Base-by-base conservation (phyloP, 352 stramenopile species). In the Globisporangium carolinianum region DNA sequence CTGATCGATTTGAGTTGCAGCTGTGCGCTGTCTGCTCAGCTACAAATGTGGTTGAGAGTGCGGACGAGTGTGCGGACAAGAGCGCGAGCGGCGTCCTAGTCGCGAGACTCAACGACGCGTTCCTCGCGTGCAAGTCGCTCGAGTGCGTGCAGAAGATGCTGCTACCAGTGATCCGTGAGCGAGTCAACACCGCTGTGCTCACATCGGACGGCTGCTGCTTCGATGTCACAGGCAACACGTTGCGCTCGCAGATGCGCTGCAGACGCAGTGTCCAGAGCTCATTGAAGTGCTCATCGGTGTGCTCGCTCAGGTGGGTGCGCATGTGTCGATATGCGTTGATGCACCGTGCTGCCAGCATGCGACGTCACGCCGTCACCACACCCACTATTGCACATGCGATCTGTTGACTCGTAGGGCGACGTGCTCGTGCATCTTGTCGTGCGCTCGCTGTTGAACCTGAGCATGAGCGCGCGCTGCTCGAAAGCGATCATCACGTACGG, bases 391-490 rank as follows among this genome's bases (percentile, higher is more conserved):
- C 11, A 47, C n/a, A 17, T 6, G 14, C 11, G 42, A 47, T 47
- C 12, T 47, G 42, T 47, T 47, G 42, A 47, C n/a, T 15, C 24
- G 24, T 57, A 68, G 61, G 61, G 57, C 4, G 52, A 57, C 15
- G 18, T 46, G 42, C 65, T 68, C n/a, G 57, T 56, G n/a, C 65
- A 72, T 37, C 39, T 69, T 5, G 41, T 52, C 17, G 32, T 65
- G 5, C 57, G 48, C 0, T 10, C 53, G 17, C 51, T 72, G 17
- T 24, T 65, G 32, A 55, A 72, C 37, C 14, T 72, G 42, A 68
- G 61, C 54, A 54, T 48, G 41, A 66, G 55, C 15, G 8, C 38
- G 12, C 15, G 10, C 14, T 57, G 56, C 9, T 17, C 24, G 5
- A 39, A 52, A 14, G 45, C 54, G 36, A 55, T 69, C 18, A 41